Base-by-base conservation (phyloP, 148 eudicot genomes). In the Salicornia ramosissima region DNA sequence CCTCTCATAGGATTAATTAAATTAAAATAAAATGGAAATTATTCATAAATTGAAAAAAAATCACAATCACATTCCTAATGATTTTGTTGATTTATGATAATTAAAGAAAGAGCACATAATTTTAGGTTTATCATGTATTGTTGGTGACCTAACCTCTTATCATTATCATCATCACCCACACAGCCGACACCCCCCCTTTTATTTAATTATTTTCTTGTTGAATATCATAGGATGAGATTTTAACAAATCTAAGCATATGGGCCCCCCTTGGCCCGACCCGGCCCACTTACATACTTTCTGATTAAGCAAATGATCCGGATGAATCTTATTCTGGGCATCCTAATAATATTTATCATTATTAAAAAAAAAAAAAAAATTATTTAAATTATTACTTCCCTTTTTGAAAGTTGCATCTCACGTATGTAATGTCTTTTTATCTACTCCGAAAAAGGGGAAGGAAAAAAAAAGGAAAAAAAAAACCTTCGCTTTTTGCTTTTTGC, bases 111-210 rank as follows among this genome's bases (percentile, higher is more conserved):
- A 51, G 63, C 55, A 61, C 53, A 75, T 61, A 75, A 75, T 68
- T n/a, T 67, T 75, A 75, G 73, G 78, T 75, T 75, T 62, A 75
- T 75, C 78, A 63, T 69, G 69, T 62, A 63, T 25, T 69, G 78
- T 74, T 74, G 78, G 74, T 75, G 78, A 75, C 78, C 78, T 69
- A 75, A 75, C 69, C 53, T 63, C 47, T 54, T 71, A 73, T 61
- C 71, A 68, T 73, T 25, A 69, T 69, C 69, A 51, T 39, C 64
- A 75, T 69, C 64, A 69, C 39, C 25, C 51, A 67, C 59, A 67
- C 53, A 62, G 74, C 74, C 69, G 74, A 69, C 78, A 75, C 74
- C 29, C 16, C 46, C n/a, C n/a, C n/a, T n/a, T n/a, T n/a, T n/a
- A n/a, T n/a, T n/a, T n/a, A n/a, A 75, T 75, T 60, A 70, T 75